Percentiles rank a stretch among this genome's conserved stretches.
Evolutionary conservation across 768 basidiomycete species (phyloP).

Genomic region (Collybiopsis luxurians): DNA sequence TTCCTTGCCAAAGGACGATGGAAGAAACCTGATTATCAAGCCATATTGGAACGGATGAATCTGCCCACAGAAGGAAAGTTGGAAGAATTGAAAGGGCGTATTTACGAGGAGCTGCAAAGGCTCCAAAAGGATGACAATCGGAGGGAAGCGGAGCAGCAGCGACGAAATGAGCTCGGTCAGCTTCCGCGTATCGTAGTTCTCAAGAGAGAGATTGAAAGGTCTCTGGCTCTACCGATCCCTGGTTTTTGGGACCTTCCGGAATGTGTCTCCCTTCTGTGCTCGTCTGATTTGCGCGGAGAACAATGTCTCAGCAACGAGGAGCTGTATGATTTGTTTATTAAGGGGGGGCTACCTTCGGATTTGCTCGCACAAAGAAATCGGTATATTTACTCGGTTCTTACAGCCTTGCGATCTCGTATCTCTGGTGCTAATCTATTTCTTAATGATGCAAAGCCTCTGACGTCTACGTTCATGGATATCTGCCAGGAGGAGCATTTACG

Average conservation of each 20-base stretch:
- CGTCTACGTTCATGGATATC: slow-evolving; percentile 44
- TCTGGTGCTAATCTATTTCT: slow-evolving; percentile 32
- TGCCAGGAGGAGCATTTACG: slow-evolving; percentile 37
- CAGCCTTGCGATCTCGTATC: slow-evolving; percentile 28
- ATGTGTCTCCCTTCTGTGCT: slow-evolving; percentile 30
- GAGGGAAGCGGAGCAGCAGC: slow-evolving; percentile 17
- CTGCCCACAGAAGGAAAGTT: slow-evolving; percentile 33
- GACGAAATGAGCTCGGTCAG: slow-evolving; percentile 38
- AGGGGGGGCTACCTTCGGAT: slow-evolving; percentile 17
- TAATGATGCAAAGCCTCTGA: slow-evolving; percentile 38
- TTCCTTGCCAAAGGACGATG: slow-evolving; percentile 36
- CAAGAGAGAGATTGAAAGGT: slow-evolving; percentile 41
- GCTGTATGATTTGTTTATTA: slow-evolving; percentile 28
- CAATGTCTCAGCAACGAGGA: slow-evolving; percentile 38
- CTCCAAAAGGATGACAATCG: slow-evolving; percentile 28
- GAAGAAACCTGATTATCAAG: slow-evolving; percentile 34
- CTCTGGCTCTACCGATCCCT: slow-evolving; percentile 44
- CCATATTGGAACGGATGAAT: slow-evolving; percentile 38
- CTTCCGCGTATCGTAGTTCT: slow-evolving; percentile 41
- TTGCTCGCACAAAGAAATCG: slow-evolving; percentile 32
- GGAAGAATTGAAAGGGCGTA: slow-evolving; percentile 33
- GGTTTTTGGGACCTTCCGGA: slow-evolving; percentile 48
- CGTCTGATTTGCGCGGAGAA: slow-evolving; percentile 7
- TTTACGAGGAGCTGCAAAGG: slow-evolving; percentile 32
- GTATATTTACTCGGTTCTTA: slow-evolving; percentile 31